Base-by-base conservation (phyloP, 192 early-diverging fungal genomes). In the Gigaspora rosea region DNA sequence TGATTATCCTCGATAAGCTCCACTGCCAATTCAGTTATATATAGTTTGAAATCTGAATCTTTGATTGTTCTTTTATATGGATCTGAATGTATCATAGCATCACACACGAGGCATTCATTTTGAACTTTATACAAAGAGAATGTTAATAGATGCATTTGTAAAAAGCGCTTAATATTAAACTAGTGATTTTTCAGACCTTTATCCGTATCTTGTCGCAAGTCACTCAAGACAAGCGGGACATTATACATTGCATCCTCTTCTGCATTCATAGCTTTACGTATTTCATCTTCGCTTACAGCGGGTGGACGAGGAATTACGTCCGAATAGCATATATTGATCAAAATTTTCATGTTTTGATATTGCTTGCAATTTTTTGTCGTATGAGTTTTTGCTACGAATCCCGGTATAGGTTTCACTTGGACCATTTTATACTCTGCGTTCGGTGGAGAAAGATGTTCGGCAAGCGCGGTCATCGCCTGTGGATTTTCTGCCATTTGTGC, bases 1-100 rank as follows among this genome's bases (percentile, higher is more conserved):
- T 87, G 79, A 59, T 87, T 89, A 73, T 92, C 89, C 77, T 93
- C 92, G 4, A 91, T 79, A 84, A 88, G 87, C 68, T 91, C 88
- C 77, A 94, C 78, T 0, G 89, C 80, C 11, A 94, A 77, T 76
- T 91, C 91, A 46, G 90, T 82, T 48, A 94, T 79, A 80, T 92
- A 94, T 16, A 90, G 70, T 59, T 88, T 85, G 77, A 84, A 94
- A 72, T 92, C 90, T 16, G 79, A 69, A 50, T 94, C 92, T 52
- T 78, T 77, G 47, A 79, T 78, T 18, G 88, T 70, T 66, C 93
- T 88, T 49, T 82, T 71, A 41, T 84, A 84, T 20, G 88, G 82
- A 11, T 86, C 76, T 3, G 87, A 83, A 76, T 94, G 82, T 36
- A 94, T 80, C 66, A 90, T 91, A 15, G 90, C 90, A 80, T 94